A percentile compares a stretch with the other conserved stretches of the same genome.
phyloP scores from a whole-genome alignment of 305 asterid species.

The Striga hermonthica region DNA sequence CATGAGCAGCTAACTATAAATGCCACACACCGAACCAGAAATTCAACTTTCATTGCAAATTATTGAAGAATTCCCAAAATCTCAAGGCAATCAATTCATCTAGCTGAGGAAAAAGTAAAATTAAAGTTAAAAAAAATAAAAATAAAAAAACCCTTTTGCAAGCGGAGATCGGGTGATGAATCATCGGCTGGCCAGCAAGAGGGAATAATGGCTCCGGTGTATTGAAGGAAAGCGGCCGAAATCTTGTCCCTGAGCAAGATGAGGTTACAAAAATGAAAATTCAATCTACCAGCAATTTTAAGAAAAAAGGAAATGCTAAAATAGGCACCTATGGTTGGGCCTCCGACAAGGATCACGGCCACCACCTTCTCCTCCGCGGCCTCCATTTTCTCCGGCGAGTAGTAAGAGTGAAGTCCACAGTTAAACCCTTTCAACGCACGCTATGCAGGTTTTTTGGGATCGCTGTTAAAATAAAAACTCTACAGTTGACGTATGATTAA shows the following conservation, averaged over 20 bases:
- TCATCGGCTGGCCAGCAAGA: slow-evolving; percentile 82
- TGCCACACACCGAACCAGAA: slow-evolving; percentile 18
- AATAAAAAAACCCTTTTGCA: slow-evolving; percentile 53
- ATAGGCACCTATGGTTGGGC: slow-evolving; percentile 66
- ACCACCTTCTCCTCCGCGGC: slow-evolving; percentile 60
- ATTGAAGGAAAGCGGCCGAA: slow-evolving; percentile 70
- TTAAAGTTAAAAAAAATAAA: neutral
- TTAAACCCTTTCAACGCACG: slow-evolving; percentile 28
- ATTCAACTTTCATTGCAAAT: slow-evolving; percentile 8
- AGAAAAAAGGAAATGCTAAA: slow-evolving; percentile 20
- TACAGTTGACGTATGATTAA: no score
- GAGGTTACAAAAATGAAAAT: neutral
- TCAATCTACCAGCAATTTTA: neutral
- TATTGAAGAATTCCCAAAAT: neutral
- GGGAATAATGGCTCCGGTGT: slow-evolving; percentile 77
- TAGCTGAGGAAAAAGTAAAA: neutral
- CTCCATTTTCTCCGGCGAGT: slow-evolving; percentile 37
- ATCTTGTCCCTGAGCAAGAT: slow-evolving; percentile 58
- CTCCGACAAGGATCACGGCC: slow-evolving; percentile 75
- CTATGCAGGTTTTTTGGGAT: slow-evolving; percentile 20
- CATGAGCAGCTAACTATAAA: slow-evolving; percentile 26
- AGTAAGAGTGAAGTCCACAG: slow-evolving; percentile 10
- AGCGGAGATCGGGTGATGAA: slow-evolving; percentile 73
- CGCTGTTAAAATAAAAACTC: slow-evolving; percentile 1
- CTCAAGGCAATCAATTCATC: slow-evolving; percentile 12